phyloP scores from a whole-genome alignment of 495 filamentous ascomycete genomes.

The Chaetomium fimeti region DNA sequence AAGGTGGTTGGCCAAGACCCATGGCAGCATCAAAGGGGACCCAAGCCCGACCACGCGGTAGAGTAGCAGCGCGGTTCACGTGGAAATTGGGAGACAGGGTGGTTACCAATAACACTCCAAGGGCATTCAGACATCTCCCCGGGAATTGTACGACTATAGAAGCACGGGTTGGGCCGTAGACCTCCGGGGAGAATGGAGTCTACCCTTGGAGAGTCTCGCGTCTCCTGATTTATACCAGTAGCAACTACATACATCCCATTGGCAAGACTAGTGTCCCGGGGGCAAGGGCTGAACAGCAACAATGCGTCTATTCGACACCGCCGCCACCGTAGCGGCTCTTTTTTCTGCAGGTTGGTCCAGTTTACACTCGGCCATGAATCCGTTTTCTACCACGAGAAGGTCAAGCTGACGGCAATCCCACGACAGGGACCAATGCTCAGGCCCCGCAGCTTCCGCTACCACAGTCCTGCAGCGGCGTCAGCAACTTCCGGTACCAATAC shows the following conservation, averaged over 20 bases:
- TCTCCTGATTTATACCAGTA: neutral
- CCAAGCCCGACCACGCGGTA: neutral
- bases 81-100: neutral
- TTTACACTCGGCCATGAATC: neutral
- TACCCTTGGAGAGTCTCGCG: neutral
- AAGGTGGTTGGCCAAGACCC: constrained; percentile 20
- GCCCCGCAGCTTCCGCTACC: constrained; percentile 34
- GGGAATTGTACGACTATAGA: constrained; percentile 3
- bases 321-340: constrained; percentile 24
- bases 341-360: constrained; percentile 29
- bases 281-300: neutral
- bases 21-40: neutral
- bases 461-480: constrained; percentile 37
- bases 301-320: constrained; percentile 9
- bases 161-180: neutral
- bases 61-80: constrained; percentile 5
- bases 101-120: neutral
- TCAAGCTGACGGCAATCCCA: neutral
- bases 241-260: neutral
- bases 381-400: neutral
- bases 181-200: too few species aligned
- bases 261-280: too few species aligned
- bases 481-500: constrained; percentile 34
- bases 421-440: constrained; percentile 22
- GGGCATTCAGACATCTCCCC: neutral